These are phyloP conservation scores for Akanthomyces uredinophilus DNA, from an alignment of 2,329 filamentous ascomycete genomes.

Conservation along the genomic window DNA sequence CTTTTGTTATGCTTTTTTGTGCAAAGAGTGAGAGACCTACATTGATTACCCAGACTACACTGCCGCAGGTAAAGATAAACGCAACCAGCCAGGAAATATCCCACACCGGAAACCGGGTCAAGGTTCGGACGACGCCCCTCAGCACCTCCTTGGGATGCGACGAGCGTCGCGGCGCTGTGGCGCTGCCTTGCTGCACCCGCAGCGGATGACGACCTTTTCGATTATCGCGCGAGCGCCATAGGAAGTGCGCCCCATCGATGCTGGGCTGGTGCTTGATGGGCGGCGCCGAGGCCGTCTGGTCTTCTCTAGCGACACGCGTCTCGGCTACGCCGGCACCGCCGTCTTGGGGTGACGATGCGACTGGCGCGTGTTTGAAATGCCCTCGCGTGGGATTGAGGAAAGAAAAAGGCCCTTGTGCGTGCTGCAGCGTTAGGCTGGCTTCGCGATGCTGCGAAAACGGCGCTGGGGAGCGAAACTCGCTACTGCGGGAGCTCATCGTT, in stretches of 20 bases:
- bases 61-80: constrained; percentile 4
- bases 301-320: neutral
- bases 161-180: neutral
- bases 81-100: constrained; percentile 13
- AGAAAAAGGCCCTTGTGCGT: neutral
- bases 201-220: constrained; percentile 13
- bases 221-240: constrained; percentile 13
- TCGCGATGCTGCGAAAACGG: neutral
- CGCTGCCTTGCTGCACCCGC: neutral
- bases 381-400: constrained; percentile 2
- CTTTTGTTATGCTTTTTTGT: neutral
- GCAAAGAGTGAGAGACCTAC: neutral
- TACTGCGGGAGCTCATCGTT: neutral
- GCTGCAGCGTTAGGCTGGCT: neutral
- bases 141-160: constrained; percentile 1
- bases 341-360: neutral
- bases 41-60: constrained; percentile 7
- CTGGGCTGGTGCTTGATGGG: neutral
- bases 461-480: neutral
- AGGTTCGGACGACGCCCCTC: neutral
- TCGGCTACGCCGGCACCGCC: neutral
- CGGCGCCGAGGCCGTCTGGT: neutral
- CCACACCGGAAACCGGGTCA: constrained; percentile 7
- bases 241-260: neutral
- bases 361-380: neutral